Conservation (phyloP, 257 asterid genomes). For the Coffea canephora region DNA sequence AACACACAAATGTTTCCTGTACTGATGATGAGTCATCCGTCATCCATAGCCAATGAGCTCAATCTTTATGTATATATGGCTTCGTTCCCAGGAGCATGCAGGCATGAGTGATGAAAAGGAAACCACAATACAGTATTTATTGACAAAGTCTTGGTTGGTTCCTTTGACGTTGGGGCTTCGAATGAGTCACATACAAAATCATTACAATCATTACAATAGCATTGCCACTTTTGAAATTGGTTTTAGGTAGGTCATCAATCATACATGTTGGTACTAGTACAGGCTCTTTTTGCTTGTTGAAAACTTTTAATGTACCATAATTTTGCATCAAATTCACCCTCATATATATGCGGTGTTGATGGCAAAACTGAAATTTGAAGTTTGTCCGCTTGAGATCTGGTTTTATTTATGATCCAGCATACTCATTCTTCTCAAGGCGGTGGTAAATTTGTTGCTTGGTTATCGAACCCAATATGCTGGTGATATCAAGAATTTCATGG, state of each 20-base stretch:
- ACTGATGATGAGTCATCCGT: background rate
- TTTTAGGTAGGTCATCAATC: background rate
- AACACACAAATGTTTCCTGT: constrained; percentile 5
- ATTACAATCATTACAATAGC: constrained; percentile 8
- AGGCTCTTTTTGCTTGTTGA: background rate
- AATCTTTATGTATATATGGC: background rate
- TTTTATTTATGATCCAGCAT: background rate
- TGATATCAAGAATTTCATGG: constrained; percentile 6
- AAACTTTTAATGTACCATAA: background rate
- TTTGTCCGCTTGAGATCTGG: background rate
- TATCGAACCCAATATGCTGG: background rate
- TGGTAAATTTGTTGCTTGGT: background rate
- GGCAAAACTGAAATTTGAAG: background rate
- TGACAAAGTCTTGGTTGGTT: background rate
- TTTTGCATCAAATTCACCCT: background rate
- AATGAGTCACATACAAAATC: constrained; percentile 10
- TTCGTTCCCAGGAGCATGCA: constrained; percentile 14
- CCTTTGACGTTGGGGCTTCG: background rate
- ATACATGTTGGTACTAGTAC: too few relatives aligned
- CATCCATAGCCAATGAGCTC: background rate
- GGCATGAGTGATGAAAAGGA: background rate
- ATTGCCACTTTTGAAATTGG: constrained; percentile 5
- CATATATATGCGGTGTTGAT: background rate
- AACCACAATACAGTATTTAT: background rate
- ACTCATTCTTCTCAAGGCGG: background rate